Conservation (phyloP, 805 yeast species). For the Saccharomycopsis sp. region DNA sequence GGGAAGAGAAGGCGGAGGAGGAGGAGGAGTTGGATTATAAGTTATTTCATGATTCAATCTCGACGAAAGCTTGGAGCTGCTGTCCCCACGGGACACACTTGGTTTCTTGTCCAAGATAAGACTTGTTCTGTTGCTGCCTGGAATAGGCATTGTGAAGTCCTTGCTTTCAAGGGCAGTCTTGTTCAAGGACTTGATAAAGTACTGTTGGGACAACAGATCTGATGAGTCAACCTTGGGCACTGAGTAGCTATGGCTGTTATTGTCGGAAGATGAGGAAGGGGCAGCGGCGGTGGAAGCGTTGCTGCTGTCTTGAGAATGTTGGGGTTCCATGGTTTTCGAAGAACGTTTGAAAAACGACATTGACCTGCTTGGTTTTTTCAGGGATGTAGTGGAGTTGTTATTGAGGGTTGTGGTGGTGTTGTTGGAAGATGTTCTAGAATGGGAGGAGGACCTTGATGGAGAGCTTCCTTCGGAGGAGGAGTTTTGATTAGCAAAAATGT, state of each 20-base stretch:
- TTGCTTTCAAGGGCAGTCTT: conserved; percentile 10
- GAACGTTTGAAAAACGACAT: conserved; percentile 5
- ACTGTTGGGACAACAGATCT: conserved; percentile 4
- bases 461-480: neutral
- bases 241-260: neutral
- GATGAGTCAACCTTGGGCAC: neutral
- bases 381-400: neutral
- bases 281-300: neutral
- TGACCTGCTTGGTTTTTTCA: conserved; percentile 3
- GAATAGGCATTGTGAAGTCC: conserved; percentile 20
- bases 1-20: no score
- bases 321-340: neutral
- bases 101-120: conserved; percentile 25
- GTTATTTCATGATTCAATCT: no score
- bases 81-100: no score
- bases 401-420: no score
- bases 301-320: neutral
- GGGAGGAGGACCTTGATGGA: no score
- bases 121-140: conserved; percentile 20
- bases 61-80: no score
- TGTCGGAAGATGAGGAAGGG: neutral
- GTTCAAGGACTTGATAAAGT: conserved; percentile 13
- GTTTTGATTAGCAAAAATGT: no score
- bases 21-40: no score
- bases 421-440: conserved; percentile 1